Evolutionary conservation across 441 rosid species (phyloP).

Genomic region (Bocquillonia castaneifolia): DNA sequence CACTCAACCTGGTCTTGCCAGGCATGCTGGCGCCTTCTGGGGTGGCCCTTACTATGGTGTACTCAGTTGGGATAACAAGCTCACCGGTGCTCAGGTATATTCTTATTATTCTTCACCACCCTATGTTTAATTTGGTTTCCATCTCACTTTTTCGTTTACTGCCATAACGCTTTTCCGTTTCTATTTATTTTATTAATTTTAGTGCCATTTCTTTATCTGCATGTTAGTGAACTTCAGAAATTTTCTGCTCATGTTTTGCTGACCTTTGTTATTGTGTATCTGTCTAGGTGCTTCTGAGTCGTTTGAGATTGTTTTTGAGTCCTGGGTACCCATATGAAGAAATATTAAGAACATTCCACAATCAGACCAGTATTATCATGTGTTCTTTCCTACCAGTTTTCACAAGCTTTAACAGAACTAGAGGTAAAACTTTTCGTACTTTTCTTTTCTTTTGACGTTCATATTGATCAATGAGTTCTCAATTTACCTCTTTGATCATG

Average conservation of each 20-base stretch:
- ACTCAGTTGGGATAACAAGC: constrained; percentile 96
- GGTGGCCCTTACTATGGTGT: constrained; percentile 64
- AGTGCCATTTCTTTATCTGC: too few species aligned
- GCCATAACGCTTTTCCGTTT: too few species aligned
- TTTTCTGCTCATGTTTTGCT: not conserved
- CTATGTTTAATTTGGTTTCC: too few species aligned
- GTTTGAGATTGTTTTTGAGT: constrained; percentile 76
- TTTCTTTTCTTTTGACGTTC: constrained; percentile 1
- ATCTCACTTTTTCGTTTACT: too few species aligned
- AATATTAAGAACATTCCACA: constrained; percentile 73
- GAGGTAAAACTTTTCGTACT: constrained; percentile 40
- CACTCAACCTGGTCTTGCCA: constrained; percentile 49
- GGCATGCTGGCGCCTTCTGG: constrained; percentile 70
- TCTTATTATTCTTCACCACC: constrained; percentile 5
- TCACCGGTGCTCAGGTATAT: constrained; percentile 76
- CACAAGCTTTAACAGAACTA: constrained; percentile 68
- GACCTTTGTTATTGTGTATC: constrained; percentile 1
- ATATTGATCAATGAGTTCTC: constrained; percentile 10
- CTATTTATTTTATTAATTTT: too few species aligned
- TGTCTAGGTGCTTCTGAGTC: constrained; percentile 56
- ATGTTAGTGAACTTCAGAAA: not conserved
- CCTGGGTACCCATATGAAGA: constrained; percentile 92
- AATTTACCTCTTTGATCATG: constrained; percentile 5
- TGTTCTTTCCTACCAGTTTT: constrained; percentile 73
- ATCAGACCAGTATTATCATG: constrained; percentile 71